A percentile compares a stretch with the other conserved stretches of the same genome.
Evolutionary conservation across 2,329 filamentous ascomycete species (phyloP).

Genomic region (Beauveria scarabaeidicola): DNA sequence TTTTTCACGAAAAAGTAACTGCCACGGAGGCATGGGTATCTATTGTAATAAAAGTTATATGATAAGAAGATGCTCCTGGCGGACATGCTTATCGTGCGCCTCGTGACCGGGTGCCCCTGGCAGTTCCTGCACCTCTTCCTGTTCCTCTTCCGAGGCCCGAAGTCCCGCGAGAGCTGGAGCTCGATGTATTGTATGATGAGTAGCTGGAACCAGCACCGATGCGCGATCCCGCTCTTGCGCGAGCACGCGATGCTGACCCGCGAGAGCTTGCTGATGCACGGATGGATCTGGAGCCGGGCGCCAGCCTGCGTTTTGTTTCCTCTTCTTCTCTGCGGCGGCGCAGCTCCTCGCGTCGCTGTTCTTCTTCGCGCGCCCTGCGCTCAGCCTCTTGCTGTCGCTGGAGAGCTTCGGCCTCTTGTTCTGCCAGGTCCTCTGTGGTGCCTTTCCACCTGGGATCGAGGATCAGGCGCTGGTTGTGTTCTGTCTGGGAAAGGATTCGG

Average conservation of each 20-base stretch:
- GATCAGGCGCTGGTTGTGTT: constrained; percentile 91
- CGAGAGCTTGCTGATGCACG: constrained; percentile 20
- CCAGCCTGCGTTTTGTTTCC: constrained; percentile 31
- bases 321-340: constrained; percentile 56
- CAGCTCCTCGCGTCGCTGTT: constrained; percentile 65
- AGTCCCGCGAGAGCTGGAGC: constrained; percentile 24
- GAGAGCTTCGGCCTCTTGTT: constrained; percentile 72
- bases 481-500: constrained; percentile 88
- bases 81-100: constrained; percentile 19
- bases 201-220: constrained; percentile 19
- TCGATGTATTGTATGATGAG: constrained; percentile 20
- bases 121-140: constrained; percentile 25
- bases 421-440: constrained; percentile 74
- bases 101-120: constrained; percentile 24
- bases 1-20: constrained; percentile 73
- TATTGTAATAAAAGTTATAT: constrained; percentile 9
- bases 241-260: constrained; percentile 23
- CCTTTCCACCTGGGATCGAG: constrained; percentile 86
- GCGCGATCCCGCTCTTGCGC: constrained; percentile 19
- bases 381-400: constrained; percentile 69
- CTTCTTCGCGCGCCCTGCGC: constrained; percentile 67
- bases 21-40: constrained; percentile 9
- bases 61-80: constrained; percentile 3
- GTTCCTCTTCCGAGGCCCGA: constrained; percentile 28
- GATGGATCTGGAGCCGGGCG: constrained; percentile 22